Evolutionary conservation across 2,329 filamentous ascomycete species (phyloP), one percentile per base, ranked within the genome.

Genomic region (Macrophomina tecta): DNA sequence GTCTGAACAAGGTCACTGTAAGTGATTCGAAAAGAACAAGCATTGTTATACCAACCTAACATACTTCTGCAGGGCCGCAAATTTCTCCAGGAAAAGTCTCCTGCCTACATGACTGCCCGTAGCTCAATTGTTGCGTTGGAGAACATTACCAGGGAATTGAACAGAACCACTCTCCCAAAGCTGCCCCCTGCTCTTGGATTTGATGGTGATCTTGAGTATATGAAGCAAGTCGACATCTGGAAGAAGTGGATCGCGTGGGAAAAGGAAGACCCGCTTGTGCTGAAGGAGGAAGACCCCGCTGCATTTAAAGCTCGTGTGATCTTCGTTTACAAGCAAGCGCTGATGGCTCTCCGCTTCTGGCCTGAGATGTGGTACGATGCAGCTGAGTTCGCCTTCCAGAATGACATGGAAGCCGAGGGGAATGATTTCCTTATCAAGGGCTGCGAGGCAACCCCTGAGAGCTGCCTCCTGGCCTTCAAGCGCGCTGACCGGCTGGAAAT

Each of bases 331-430:
- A 95, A 93, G 77, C 94, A 97, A 77, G 93, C 94, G 4, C 82
- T 97, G 55, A 97, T 97, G 91, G 90, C 93, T 4, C 82, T 99
- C 65, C 89, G 94, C 61, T 99, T 98, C 79, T 95, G 94, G 87
- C 94, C 95, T 4, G 92, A 97, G 76, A 89, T 97, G 72, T 99
- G 95, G 95, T 94, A 93, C 60, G 93, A 97, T 68, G 94, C 93
- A 9, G 92, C 94, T 0, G 91, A 97, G 70, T 98, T 94, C 88
- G 97, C 92, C 78, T 93, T 93, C 73, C 86, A 90, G 65, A 93
- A 95, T 72, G 87, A 87, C 52, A 81, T 94, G 71, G 84, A 87
- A 45, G 81, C 88, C 52, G 90, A 93, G 68, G 93, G 93, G 11
- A 87, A 90, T 30, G 88, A 92, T 9, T 92, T 98, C 73, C 83